These are phyloP conservation scores for Didymella keratinophila DNA, from an alignment of 2,329 filamentous ascomycete species.

Conservation along the genomic window DNA sequence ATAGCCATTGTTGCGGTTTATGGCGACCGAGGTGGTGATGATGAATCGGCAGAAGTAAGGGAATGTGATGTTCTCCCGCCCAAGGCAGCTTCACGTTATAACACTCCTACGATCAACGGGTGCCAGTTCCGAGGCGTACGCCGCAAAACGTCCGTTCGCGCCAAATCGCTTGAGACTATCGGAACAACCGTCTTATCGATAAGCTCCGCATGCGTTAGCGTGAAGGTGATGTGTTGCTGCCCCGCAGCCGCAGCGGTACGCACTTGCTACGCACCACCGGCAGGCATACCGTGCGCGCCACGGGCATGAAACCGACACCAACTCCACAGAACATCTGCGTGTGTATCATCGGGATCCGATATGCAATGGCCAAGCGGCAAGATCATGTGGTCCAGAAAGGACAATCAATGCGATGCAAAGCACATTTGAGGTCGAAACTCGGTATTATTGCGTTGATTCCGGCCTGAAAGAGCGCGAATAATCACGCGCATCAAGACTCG, in stretches of 20 bases:
- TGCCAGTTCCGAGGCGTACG: conserved; percentile 7
- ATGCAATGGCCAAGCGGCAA: conserved; percentile 1
- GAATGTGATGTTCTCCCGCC: background rate
- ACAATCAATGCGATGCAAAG: conserved; percentile 7
- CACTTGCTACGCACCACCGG: conserved; percentile 9
- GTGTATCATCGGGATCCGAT: conserved; percentile 1
- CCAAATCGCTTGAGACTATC: conserved; percentile 7
- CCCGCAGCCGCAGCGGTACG: conserved; percentile 15
- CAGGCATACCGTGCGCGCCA: conserved; percentile 15
- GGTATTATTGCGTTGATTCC: background rate
- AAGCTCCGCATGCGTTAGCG: conserved; percentile 12
- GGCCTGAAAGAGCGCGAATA: background rate
- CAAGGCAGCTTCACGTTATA: conserved; percentile 12
- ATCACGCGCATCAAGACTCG: background rate
- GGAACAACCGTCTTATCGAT: conserved; percentile 19
- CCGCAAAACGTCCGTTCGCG: background rate
- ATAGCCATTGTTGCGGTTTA: conserved; percentile 24
- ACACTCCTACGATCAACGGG: conserved; percentile 1
- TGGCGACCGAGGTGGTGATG: background rate
- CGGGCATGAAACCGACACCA: conserved; percentile 15
- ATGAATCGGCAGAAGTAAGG: background rate
- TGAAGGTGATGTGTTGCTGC: conserved; percentile 12
- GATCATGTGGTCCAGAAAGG: conserved; percentile 5
- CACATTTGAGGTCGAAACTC: conserved; percentile 7
- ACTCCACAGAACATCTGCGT: background rate